Evolutionary conservation across 805 yeast genomes (phyloP).

Genomic region (Suhomyces sp.): DNA sequence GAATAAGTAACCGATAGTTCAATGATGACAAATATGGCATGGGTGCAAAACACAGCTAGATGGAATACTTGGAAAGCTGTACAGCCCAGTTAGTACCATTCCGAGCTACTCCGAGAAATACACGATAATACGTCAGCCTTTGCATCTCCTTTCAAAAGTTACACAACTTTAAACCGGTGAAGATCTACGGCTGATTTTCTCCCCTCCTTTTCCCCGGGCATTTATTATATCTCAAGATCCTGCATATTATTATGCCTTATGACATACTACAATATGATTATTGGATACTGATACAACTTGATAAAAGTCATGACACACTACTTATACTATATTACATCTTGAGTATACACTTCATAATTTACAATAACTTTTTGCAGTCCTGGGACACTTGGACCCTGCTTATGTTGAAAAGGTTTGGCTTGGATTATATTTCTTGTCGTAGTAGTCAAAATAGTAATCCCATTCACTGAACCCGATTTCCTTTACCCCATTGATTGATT

Average conservation of each 20-base stretch:
- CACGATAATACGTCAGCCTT: neutral
- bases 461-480: slow-evolving; percentile 43
- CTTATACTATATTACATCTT: neutral
- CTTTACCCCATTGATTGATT: slow-evolving; percentile 32
- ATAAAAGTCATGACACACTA: neutral
- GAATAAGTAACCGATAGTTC: neutral
- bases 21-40: neutral
- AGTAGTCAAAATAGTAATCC: slow-evolving; percentile 36
- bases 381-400: neutral
- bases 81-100: neutral
- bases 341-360: neutral
- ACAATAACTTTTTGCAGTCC: neutral
- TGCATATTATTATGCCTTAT: neutral
- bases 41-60: neutral
- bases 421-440: slow-evolving; percentile 17
- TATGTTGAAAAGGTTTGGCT: neutral
- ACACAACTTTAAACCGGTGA: neutral
- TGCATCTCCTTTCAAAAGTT: neutral
- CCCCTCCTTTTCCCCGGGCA: slow-evolving; percentile 1
- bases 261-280: neutral
- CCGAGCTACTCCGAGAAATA: neutral
- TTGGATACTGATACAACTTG: neutral
- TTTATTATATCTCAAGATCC: neutral
- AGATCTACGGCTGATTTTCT: neutral
- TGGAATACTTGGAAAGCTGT: neutral